Evolutionary conservation across 202 grass and related monocot genomes (phyloP), one percentile per base, ranked within the genome.

Genomic region (Panicum virgatum): DNA sequence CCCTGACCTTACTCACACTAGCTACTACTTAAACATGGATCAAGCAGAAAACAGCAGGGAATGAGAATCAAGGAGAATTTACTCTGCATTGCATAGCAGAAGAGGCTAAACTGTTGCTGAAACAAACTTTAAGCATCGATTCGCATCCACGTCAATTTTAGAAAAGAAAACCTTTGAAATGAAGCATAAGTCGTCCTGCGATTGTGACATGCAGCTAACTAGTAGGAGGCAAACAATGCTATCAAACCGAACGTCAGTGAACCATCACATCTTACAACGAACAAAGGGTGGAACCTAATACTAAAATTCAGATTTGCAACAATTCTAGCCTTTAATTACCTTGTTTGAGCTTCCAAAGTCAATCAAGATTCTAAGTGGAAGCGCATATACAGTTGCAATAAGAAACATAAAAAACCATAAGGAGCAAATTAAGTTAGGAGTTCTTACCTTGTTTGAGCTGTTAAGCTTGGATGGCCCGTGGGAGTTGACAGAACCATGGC

Each of bases 371-470:
- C 11, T n/a, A 13, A 34, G 23, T 4, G 44, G 10, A 46, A 46
- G 44, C 12, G 14, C 44, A n/a, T n/a, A 46, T 46, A 46, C 12
- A 5, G 10, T 12, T 45, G 14, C 0, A 12, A 46, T 46, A 46
- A 34, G 12, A 53, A 65, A 8, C 37, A 80, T 38, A 1, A 9
- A 1, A 1, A 63, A 50, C 30, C 4, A 7, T 12, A 11, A 80
- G 11, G 43, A 15, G 19, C 38, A 26, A 7, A 68, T 0, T 4
- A 54, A 46, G 13, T 20, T 7, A 40, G 59, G 22, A 85, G 4
- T 13, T 53, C 78, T 88, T 87, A 66, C 90, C 87, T 85, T 93
- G 80, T 88, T 66, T 22, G 84, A 46, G 60, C 2, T 44, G 47
- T 45, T 37, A 38, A 52, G 52, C 56, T 90, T 91, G 0, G 34